Conservation (phyloP, 441 rosid species). For the Aleurites moluccanus region DNA sequence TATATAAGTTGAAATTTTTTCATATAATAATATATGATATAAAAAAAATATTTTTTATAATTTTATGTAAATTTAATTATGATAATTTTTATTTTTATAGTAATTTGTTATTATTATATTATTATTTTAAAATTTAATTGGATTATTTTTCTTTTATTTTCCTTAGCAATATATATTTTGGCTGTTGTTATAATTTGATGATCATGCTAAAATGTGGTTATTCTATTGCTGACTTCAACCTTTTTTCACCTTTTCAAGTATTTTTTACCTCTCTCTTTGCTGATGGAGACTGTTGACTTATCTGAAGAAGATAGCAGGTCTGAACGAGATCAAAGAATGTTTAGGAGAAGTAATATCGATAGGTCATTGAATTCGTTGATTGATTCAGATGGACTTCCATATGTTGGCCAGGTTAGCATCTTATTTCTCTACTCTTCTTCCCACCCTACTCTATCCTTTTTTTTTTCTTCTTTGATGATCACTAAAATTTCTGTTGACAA, state of each 20-base stretch:
- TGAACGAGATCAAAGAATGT: conserved; percentile 44
- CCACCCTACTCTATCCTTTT: background rate
- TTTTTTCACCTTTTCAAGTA: background rate
- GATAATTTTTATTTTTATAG: too few species aligned
- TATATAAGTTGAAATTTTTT: too few species aligned
- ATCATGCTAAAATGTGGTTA: background rate
- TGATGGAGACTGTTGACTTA: conserved; percentile 90
- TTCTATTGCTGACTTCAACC: background rate
- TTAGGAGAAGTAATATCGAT: conserved; percentile 55
- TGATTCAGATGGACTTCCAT: conserved; percentile 95
- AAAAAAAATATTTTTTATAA: too few species aligned
- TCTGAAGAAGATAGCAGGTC: conserved; percentile 55
- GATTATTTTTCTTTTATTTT: background rate
- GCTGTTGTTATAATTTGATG: background rate
- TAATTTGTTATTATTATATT: too few species aligned
- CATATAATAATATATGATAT: too few species aligned
- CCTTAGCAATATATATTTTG: too few species aligned
- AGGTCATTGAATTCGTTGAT: conserved; percentile 50
- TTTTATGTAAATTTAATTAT: too few species aligned
- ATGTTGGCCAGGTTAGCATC: conserved; percentile 81
- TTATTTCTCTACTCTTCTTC: conserved; percentile 5
- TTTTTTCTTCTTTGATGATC: conserved; percentile 10
- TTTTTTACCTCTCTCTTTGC: conserved; percentile 25
- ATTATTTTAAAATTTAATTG: too few species aligned
- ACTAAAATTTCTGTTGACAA: background rate